phyloP scores from a whole-genome alignment of 768 basidiomycete genomes.

The Lentinula sp. region DNA sequence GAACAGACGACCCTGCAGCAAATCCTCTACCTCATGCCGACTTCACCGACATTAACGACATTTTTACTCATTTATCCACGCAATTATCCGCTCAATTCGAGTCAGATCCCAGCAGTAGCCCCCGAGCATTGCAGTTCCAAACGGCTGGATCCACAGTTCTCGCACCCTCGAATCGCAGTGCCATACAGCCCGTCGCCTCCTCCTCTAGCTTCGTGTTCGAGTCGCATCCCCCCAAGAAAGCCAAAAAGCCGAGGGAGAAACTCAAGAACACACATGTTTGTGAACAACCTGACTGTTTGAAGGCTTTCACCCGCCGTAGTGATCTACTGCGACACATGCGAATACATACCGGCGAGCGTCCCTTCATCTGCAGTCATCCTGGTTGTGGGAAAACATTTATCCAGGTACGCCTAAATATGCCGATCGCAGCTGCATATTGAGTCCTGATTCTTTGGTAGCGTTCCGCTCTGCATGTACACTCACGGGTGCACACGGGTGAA shows the following conservation, averaged over 20 bases:
- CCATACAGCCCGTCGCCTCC: slow-evolving; percentile 41
- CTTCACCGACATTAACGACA: slow-evolving; percentile 72
- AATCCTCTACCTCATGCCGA: slow-evolving; percentile 39
- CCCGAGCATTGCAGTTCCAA: background rate
- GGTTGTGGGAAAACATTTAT: slow-evolving; percentile 90
- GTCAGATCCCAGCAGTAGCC: slow-evolving; percentile 17
- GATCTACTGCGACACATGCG: slow-evolving; percentile 82
- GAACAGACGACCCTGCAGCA: slow-evolving; percentile 8
- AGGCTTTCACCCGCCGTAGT: slow-evolving; percentile 78
- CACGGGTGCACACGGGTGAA: slow-evolving; percentile 88
- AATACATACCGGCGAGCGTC: slow-evolving; percentile 88
- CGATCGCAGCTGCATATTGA: slow-evolving; percentile 7
- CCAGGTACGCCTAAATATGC: slow-evolving; percentile 47
- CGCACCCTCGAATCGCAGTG: slow-evolving; percentile 28
- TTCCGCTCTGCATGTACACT: slow-evolving; percentile 85
- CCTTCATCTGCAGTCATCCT: slow-evolving; percentile 65
- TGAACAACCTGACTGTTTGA: slow-evolving; percentile 67
- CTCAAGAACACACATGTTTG: slow-evolving; percentile 53
- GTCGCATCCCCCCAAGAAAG: slow-evolving; percentile 24
- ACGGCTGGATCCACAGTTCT: slow-evolving; percentile 19
- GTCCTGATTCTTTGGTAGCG: slow-evolving; percentile 41
- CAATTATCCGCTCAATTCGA: slow-evolving; percentile 56
- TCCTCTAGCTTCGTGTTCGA: slow-evolving; percentile 35
- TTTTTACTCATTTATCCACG: slow-evolving; percentile 65
- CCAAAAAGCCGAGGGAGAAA: slow-evolving; percentile 37